These are phyloP conservation scores for Penicillium samsonianum DNA, from an alignment of 495 filamentous ascomycete species.

Conservation along the genomic window DNA sequence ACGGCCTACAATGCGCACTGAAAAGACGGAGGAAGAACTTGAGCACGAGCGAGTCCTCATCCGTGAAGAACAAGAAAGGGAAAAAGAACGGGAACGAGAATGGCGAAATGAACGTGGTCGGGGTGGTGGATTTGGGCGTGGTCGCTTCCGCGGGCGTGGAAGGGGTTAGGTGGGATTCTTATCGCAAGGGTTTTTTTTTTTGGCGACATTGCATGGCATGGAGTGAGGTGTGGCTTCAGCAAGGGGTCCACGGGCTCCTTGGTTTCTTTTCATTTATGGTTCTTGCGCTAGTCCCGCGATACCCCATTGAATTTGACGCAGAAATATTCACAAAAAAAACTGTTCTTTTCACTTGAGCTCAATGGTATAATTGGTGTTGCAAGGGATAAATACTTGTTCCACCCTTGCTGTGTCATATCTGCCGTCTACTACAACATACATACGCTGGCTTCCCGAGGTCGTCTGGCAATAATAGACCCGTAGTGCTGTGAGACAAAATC, in stretches of 20 bases:
- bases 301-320: constrained; percentile 19
- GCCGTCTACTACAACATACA: not conserved
- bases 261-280: constrained; percentile 10
- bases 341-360: not conserved
- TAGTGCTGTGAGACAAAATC: not conserved
- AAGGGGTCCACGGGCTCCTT: constrained; percentile 6
- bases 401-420: not conserved
- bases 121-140: constrained; percentile 52
- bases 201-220: constrained; percentile 16
- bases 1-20: constrained; percentile 64
- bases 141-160: constrained; percentile 50
- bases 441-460: too few relatives aligned
- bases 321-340: not conserved
- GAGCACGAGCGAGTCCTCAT: constrained; percentile 58
- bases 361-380: not conserved
- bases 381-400: not conserved
- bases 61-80: constrained; percentile 53
- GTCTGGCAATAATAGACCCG: not conserved
- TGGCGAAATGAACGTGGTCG: constrained; percentile 51
- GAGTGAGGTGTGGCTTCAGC: constrained; percentile 5
- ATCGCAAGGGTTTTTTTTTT: constrained; percentile 11
- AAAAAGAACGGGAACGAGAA: constrained; percentile 54
- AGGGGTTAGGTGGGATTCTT: constrained; percentile 34
- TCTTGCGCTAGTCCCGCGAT: constrained; percentile 15
- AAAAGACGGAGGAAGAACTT: constrained; percentile 62